Evolutionary conservation across 2,329 filamentous ascomycete species (phyloP), one percentile per base, ranked within the genome.

Genomic region (Pyricularia pennisetigena): DNA sequence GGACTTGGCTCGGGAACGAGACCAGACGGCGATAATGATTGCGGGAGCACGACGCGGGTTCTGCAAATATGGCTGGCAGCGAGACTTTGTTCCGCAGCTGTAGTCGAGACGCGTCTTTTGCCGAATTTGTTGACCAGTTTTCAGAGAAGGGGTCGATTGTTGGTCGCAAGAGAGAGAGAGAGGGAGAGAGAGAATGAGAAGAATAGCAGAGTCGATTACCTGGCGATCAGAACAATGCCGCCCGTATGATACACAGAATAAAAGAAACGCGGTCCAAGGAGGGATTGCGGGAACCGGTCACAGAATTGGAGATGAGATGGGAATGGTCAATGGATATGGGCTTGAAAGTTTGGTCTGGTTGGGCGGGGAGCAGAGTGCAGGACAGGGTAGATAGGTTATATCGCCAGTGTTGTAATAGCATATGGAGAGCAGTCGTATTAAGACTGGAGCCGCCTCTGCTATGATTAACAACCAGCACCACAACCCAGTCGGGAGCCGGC

Each of bases 201-300:
- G 57, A 35, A 14, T n/a, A 16, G 54, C 10, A 28, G 32, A 28
- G 24, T 28, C 32, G 23, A 66, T 35, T 35, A 16, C 32, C 23
- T 23, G 64, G 28, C 20, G 66, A 23, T 41, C 65, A 67, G 41
- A 32, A 67, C 57, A 67, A 67, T 67, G 66, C 66, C 57, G 57
- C 23, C 29, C 24, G 66, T 67, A 57, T 67, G 66, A 67, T 67
- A n/a, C n/a, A 23, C 57, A 61, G 28, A 41, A 28, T 30, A 12
- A 29, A 67, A 28, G 54, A 16, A 57, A 54, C 41, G 28, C 54
- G 57, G 16, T 49, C 10, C 29, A 67, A 41, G 66, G 23, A 67
- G 57, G 54, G 66, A 67, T 67, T 63, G n/a, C 66, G 20, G 57
- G 57, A 67, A 63, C 66, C 66, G 54, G 66, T 67, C 66, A 67